These are phyloP conservation scores for Grosmannia serpens DNA, from an alignment of 2,329 filamentous ascomycete genomes.

Conservation along the genomic window DNA sequence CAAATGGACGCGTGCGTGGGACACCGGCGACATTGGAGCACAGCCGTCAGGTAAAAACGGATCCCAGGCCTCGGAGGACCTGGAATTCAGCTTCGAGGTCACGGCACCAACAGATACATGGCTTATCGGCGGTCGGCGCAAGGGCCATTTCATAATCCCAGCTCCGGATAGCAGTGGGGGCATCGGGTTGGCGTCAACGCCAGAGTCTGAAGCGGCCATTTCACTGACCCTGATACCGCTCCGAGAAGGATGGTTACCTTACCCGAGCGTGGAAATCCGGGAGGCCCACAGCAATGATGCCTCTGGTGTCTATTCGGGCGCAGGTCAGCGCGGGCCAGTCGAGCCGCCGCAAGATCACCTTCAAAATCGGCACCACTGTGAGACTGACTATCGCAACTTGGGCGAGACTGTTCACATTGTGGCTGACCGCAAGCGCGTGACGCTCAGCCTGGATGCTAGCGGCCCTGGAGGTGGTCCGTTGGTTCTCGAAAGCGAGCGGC, in stretches of 20 bases:
- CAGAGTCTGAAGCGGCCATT: conserved; percentile 44
- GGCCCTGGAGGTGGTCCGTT: conserved; percentile 54
- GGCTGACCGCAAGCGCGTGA: conserved; percentile 58
- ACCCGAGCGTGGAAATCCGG: conserved; percentile 69
- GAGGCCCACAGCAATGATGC: conserved; percentile 32
- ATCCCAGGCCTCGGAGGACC: conserved; percentile 23
- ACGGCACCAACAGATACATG: conserved; percentile 63
- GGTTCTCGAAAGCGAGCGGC: conserved; percentile 50
- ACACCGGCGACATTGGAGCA: conserved; percentile 30
- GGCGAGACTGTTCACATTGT: conserved; percentile 69
- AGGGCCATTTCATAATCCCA: conserved; percentile 62
- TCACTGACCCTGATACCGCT: conserved; percentile 70
- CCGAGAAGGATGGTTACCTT: conserved; percentile 62
- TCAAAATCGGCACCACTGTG: conserved; percentile 36
- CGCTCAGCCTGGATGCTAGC: conserved; percentile 58
- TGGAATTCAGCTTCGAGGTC: conserved; percentile 78
- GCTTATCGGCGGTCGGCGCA: conserved; percentile 73
- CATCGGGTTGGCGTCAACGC: conserved; percentile 24
- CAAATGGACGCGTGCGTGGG: conserved; percentile 52
- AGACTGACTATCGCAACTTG: conserved; percentile 70
- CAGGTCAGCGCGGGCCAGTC: background rate
- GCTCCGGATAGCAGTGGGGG: conserved; percentile 13
- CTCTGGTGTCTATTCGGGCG: background rate
- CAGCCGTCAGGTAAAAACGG: background rate
- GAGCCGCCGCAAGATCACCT: conserved; percentile 2